These are phyloP conservation scores for Candida anutae DNA, from an alignment of 1,139 yeast species.

Conservation along the genomic window DNA sequence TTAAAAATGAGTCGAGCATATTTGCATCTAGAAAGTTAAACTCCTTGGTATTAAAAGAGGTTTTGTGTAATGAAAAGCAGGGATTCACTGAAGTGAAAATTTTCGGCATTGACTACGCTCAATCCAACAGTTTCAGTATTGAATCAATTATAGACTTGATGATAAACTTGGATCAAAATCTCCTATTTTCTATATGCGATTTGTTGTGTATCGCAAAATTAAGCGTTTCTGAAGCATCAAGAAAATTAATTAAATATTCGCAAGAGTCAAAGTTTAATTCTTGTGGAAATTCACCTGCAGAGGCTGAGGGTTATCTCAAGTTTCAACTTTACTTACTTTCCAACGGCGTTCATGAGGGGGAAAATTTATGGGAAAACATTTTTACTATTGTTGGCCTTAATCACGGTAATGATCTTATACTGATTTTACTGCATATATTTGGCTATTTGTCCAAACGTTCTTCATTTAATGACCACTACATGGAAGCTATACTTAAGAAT, in stretches of 20 bases:
- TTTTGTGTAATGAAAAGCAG: constrained; percentile 1
- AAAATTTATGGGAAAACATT: constrained; percentile 11
- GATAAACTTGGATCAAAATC: constrained; percentile 1
- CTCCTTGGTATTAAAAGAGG: constrained; percentile 6
- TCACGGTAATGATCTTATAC: constrained; percentile 8
- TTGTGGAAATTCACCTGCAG: constrained; percentile 14
- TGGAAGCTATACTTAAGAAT: constrained; percentile 17
- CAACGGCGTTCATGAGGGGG: background rate
- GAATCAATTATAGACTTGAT: background rate
- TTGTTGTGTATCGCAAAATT: background rate
- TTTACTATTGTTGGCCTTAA: constrained; percentile 12
- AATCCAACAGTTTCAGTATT: background rate
- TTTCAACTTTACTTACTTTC: constrained; percentile 10
- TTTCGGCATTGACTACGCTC: too few species aligned
- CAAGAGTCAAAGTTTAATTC: background rate
- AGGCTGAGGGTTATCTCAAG: constrained; percentile 26
- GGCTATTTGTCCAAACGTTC: too few species aligned
- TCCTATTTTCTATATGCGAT: constrained; percentile 1
- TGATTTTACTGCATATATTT: too few species aligned
- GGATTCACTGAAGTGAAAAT: background rate
- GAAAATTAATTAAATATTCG: too few species aligned
- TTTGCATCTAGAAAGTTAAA: constrained; percentile 28
- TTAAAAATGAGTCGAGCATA: constrained; percentile 20
- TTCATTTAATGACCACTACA: constrained; percentile 21
- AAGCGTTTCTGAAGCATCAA: background rate